Base-by-base conservation (phyloP, 2,329 filamentous ascomycete species). In the Pezicula neosporulosa region DNA sequence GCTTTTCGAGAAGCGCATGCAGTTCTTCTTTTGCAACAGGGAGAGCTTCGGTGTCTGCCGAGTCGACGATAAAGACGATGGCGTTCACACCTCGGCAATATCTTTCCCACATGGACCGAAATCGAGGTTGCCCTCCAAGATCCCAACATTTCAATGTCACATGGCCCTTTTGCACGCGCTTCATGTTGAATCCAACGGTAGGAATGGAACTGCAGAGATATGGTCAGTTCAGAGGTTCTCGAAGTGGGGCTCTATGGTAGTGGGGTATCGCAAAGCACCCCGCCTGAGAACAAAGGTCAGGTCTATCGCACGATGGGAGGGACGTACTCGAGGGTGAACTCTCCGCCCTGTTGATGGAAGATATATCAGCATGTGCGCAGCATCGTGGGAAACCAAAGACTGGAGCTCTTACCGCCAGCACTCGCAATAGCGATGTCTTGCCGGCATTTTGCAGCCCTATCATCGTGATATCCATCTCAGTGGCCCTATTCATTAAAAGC, bases 381-480 rank as follows among this genome's bases (percentile, higher is more conserved):
- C 54, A 52, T 60, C 53, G 54, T 57, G 53, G 50, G 52, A 57
- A 38, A n/a, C n/a, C n/a, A 35, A 42, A 50, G 49, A 28, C n/a
- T 45, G 38, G 28, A 54, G 53, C 73, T 44, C 93, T 82, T 85
- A 99, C 94, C 77, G 93, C 92, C 64, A 99, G 80, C 64, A 97
- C 93, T 63, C 92, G 83, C 70, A 99, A 78, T 66, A 99, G 73
- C 56, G 93, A 97, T 37, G 94, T 97, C 77, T 99, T 99, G 66
- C 94, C 94, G 53, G 94, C 94, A 75, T 97, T 97, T 70, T 99
- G 94, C 68, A 99, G 77, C 21, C 94, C 94, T 70, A 99, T 93
- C 87, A 99, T 96, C 62, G 94, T 97, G 69, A 99, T 93, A 74
- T 99, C 94, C 92, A 99, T 97, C 77, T 99, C 94, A 60, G 92